phyloP scores from a whole-genome alignment of 192 early-diverging fungal genomes.

The Coemansia sp. region DNA sequence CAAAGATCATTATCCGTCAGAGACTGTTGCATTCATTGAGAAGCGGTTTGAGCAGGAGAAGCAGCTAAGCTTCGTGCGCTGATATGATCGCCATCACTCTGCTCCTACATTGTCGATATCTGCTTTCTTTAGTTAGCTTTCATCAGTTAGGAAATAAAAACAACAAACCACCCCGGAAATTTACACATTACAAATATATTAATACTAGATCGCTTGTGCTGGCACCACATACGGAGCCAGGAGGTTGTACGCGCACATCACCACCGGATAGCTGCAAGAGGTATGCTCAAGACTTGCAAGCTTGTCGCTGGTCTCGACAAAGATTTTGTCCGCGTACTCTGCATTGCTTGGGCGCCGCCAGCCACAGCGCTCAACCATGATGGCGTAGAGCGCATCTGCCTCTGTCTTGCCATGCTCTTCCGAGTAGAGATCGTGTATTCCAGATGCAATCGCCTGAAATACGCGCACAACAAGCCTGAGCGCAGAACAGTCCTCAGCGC shows the following conservation, averaged over 20 bases:
- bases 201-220: background rate
- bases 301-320: conserved; percentile 32
- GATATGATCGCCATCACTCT: background rate
- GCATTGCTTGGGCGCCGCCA: conserved; percentile 47
- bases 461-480: conserved; percentile 40
- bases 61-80: conserved; percentile 45
- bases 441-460: conserved; percentile 46
- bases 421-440: conserved; percentile 49
- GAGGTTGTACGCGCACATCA: conserved; percentile 44
- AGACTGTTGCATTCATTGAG: conserved; percentile 35
- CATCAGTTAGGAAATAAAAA: background rate
- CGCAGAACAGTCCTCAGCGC: conserved; percentile 1
- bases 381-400: conserved; percentile 43
- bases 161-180: background rate
- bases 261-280: conserved; percentile 34
- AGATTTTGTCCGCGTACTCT: conserved; percentile 49
- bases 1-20: conserved; percentile 43
- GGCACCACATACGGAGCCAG: conserved; percentile 37
- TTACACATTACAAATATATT: conserved; percentile 1
- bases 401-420: conserved; percentile 37
- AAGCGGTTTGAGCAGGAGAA: conserved; percentile 39
- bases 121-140: no score
- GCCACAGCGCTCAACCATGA: conserved; percentile 45
- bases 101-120: background rate
- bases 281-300: conserved; percentile 17